These are phyloP conservation scores for Blastosporella zonata DNA, from an alignment of 1,284 basidiomycete genomes.

Conservation along the genomic window DNA sequence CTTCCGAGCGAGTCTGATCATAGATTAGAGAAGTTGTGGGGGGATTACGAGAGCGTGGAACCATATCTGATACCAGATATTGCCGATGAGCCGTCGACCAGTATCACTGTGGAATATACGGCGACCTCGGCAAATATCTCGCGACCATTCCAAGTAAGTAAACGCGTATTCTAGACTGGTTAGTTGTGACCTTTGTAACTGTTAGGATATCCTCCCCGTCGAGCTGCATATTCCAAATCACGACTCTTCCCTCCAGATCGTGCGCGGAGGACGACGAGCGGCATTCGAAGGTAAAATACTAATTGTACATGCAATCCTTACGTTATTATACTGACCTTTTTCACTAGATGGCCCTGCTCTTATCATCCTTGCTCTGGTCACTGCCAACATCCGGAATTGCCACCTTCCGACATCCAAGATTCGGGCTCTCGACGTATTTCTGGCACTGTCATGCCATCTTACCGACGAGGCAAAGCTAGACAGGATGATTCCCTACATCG, in stretches of 20 bases:
- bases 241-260: slow-evolving; percentile 48
- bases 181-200: neutral
- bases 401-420: slow-evolving; percentile 84
- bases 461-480: slow-evolving; percentile 97
- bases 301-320: neutral
- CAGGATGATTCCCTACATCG: slow-evolving; percentile 88
- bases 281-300: slow-evolving; percentile 57
- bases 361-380: slow-evolving; percentile 66
- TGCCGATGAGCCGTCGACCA: slow-evolving; percentile 44
- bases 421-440: slow-evolving; percentile 82
- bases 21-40: slow-evolving; percentile 75
- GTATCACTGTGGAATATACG: slow-evolving; percentile 54
- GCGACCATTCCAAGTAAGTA: slow-evolving; percentile 61
- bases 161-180: neutral
- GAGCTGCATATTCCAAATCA: slow-evolving; percentile 73
- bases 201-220: slow-evolving; percentile 73
- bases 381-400: slow-evolving; percentile 90
- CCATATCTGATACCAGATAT: slow-evolving; percentile 58
- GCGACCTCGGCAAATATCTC: slow-evolving; percentile 33
- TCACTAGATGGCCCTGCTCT: slow-evolving; percentile 38
- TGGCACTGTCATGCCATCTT: slow-evolving; percentile 80
- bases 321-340: neutral
- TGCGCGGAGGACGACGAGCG: slow-evolving; percentile 46
- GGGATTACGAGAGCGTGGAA: slow-evolving; percentile 77
- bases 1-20: slow-evolving; percentile 77